Evolutionary conservation across 2,329 filamentous ascomycete species (phyloP).

Genomic region (Colletotrichum cuscutae): DNA sequence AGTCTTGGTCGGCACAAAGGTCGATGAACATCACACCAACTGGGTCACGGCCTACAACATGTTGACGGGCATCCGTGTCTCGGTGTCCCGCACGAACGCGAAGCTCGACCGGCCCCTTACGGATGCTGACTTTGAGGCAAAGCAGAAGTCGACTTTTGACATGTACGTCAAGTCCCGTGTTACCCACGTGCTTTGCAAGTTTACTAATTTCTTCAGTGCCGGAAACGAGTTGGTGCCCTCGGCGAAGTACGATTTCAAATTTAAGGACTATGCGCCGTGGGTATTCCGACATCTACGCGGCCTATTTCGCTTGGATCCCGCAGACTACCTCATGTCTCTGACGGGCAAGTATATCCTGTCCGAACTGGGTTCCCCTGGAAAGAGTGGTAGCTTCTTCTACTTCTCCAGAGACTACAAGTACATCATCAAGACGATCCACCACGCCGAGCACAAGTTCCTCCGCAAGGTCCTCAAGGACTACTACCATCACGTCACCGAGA

Average conservation of each 20-base stretch:
- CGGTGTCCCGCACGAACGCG: conserved; percentile 94
- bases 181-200: conserved; percentile 18
- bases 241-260: conserved; percentile 99
- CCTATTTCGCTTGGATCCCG: conserved; percentile 91
- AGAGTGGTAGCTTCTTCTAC: conserved; percentile 99
- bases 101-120: conserved; percentile 93
- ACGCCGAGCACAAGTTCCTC: conserved; percentile 89
- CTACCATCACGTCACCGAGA: conserved; percentile 89
- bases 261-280: conserved; percentile 99
- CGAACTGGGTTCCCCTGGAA: conserved; percentile 94
- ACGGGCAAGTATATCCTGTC: conserved; percentile 99
- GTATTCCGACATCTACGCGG: conserved; percentile 93
- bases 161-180: conserved; percentile 68
- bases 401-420: conserved; percentile 99
- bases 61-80: conserved; percentile 98
- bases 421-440: conserved; percentile 99
- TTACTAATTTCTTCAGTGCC: conserved; percentile 68
- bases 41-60: conserved; percentile 99
- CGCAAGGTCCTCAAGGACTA: conserved; percentile 89
- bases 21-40: conserved; percentile 96
- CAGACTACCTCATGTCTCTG: conserved; percentile 97
- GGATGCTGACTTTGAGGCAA: conserved; percentile 90
- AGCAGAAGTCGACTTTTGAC: conserved; percentile 98
- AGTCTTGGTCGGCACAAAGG: conserved; percentile 95
- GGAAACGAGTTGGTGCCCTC: conserved; percentile 97